Conservation (phyloP, 306 rosid species). For the Gleditsia sinensis region DNA sequence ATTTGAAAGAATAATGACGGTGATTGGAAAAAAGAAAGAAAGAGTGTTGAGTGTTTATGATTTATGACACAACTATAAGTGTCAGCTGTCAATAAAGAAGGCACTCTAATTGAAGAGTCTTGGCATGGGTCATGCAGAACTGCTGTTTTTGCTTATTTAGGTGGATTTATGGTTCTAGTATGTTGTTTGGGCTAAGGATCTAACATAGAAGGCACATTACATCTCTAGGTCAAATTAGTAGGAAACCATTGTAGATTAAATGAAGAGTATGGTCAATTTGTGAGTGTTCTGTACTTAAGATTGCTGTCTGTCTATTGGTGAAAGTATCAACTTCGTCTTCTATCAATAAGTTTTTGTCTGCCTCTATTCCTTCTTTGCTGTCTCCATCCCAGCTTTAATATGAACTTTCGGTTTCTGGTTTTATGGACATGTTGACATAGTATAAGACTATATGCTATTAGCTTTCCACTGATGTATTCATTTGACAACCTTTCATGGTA, state of each 20-base stretch:
- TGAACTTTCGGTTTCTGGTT: constrained; percentile 4
- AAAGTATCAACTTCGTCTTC: neutral
- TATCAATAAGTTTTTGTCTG: neutral
- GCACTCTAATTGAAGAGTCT: too few species aligned
- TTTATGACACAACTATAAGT: too few species aligned
- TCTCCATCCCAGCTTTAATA: constrained; percentile 1
- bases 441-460: neutral
- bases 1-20: neutral
- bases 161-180: too few species aligned
- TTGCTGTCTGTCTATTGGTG: neutral
- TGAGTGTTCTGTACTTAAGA: neutral
- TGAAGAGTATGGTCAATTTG: too few species aligned
- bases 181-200: too few species aligned
- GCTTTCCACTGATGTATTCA: neutral
- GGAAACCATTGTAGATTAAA: neutral
- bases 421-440: neutral
- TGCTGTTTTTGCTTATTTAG: too few species aligned
- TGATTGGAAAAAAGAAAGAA: too few species aligned
- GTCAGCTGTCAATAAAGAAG: too few species aligned
- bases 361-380: neutral
- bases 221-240: too few species aligned
- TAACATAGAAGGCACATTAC: too few species aligned
- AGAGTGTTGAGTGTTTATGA: too few species aligned
- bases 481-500: constrained; percentile 2
- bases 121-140: too few species aligned